These are phyloP conservation scores for Saturnispora saitoi DNA, from an alignment of 805 yeast genomes.

Conservation along the genomic window DNA sequence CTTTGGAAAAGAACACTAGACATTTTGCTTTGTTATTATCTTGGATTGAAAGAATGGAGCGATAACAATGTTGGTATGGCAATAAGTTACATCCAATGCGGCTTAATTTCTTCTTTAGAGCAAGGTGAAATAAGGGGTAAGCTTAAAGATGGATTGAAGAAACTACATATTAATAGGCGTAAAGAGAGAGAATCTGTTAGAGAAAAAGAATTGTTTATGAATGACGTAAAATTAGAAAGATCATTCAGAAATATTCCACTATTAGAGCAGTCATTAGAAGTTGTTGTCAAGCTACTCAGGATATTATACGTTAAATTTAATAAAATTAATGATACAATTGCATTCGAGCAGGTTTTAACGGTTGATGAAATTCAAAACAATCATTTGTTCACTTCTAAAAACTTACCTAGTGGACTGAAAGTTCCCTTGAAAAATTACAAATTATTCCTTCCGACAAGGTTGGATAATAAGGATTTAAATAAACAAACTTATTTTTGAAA, in stretches of 20 bases:
- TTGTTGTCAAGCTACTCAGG: conserved; percentile 16
- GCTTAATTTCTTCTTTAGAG: conserved; percentile 19
- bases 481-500: conserved; percentile 1
- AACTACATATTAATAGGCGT: conserved; percentile 2
- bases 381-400: conserved; percentile 15
- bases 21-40: conserved; percentile 21
- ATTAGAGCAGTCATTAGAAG: conserved; percentile 14
- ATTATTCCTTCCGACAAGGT: conserved; percentile 15
- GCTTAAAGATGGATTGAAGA: conserved; percentile 14
- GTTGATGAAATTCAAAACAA: conserved; percentile 14
- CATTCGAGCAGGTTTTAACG: conserved; percentile 16
- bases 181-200: conserved; percentile 11
- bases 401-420: conserved; percentile 22
- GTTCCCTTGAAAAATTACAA: conserved; percentile 18
- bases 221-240: conserved; percentile 15
- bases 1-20: conserved; percentile 14
- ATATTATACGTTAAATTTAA: conserved; percentile 19
- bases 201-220: conserved; percentile 17
- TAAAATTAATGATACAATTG: conserved; percentile 18
- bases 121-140: conserved; percentile 21
- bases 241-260: conserved; percentile 11
- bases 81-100: conserved; percentile 22
- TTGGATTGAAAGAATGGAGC: conserved; percentile 20
- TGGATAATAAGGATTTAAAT: neutral
- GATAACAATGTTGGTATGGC: conserved; percentile 20